phyloP scores from a whole-genome alignment of 139 green algal species.

The Desmodesmus armatus region DNA sequence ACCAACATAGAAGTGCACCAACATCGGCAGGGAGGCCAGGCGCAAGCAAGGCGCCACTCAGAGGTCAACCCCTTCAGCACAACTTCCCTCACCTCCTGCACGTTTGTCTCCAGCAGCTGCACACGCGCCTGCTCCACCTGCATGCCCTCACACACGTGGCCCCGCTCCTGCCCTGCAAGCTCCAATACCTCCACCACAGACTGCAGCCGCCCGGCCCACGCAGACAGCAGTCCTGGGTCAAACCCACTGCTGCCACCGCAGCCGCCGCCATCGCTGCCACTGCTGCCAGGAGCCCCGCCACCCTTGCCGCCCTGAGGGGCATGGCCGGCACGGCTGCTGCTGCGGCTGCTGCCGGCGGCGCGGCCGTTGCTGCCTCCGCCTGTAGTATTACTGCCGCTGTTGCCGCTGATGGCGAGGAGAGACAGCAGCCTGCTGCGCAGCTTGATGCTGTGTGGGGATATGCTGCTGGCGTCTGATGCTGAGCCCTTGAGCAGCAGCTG shows the following conservation, averaged over 20 bases:
- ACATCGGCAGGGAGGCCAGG: too few relatives aligned
- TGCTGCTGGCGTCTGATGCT: background rate
- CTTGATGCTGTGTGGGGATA: background rate
- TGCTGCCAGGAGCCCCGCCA: background rate
- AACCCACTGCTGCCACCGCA: background rate
- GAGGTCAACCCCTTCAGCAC: background rate
- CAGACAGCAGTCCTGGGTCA: background rate
- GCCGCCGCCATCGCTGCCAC: background rate
- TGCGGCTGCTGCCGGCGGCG: background rate
- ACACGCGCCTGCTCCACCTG: background rate
- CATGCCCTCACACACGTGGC: background rate
- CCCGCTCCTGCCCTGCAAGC: background rate
- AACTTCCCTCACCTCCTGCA: conserved; percentile 12
- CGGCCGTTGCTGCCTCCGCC: background rate
- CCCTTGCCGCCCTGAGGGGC: background rate
- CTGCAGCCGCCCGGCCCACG: conserved; percentile 16
- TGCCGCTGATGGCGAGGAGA: background rate
- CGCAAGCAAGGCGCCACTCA: background rate
- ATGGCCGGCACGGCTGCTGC: too few relatives aligned
- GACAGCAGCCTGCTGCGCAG: background rate
- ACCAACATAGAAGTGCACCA: too few relatives aligned
- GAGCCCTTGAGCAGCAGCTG: background rate
- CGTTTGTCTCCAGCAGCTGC: conserved; percentile 29
- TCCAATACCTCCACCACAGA: conserved; percentile 13
- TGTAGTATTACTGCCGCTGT: background rate